Percentiles rank a stretch among this genome's conserved stretches.
Evolutionary conservation across 2,329 filamentous ascomycete species (phyloP).

Genomic region (Pyricularia grisea): DNA sequence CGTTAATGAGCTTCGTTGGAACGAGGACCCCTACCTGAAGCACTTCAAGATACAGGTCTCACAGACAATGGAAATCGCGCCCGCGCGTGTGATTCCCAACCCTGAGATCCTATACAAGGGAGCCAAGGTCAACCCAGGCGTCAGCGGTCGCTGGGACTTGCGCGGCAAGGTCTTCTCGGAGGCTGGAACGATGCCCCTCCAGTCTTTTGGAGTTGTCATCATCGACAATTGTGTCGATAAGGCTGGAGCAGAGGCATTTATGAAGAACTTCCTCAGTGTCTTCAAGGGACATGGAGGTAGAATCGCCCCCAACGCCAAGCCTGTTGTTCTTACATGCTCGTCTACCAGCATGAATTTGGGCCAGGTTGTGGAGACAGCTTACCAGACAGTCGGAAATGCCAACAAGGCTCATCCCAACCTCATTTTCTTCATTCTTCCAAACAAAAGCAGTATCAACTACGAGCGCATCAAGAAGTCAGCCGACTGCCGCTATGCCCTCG

Average conservation of each 20-base stretch:
- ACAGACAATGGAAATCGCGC: constrained; percentile 50
- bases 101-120: constrained; percentile 63
- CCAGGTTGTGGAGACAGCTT: constrained; percentile 45
- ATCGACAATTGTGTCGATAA: constrained; percentile 46
- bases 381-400: constrained; percentile 41
- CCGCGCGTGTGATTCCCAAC: constrained; percentile 61
- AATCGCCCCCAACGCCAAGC: constrained; percentile 22
- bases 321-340: constrained; percentile 23
- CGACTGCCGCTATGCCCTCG: constrained; percentile 75
- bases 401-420: constrained; percentile 58
- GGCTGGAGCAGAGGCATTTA: constrained; percentile 50
- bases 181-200: constrained; percentile 51
- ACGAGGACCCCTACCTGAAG: constrained; percentile 56
- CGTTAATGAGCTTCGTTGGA: constrained; percentile 58
- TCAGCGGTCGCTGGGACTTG: constrained; percentile 76
- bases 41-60: constrained; percentile 68
- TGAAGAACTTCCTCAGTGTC: constrained; percentile 35
- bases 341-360: constrained; percentile 21
- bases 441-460: constrained; percentile 65
- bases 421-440: constrained; percentile 66
- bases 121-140: constrained; percentile 49
- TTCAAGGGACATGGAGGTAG: constrained; percentile 44
- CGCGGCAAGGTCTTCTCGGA: constrained; percentile 68
- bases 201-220: constrained; percentile 66
- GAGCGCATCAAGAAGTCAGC: constrained; percentile 80